These are phyloP conservation scores for Plasmodium malariae DNA, from an alignment of 169 alveolate species.

Conservation along the genomic window DNA sequence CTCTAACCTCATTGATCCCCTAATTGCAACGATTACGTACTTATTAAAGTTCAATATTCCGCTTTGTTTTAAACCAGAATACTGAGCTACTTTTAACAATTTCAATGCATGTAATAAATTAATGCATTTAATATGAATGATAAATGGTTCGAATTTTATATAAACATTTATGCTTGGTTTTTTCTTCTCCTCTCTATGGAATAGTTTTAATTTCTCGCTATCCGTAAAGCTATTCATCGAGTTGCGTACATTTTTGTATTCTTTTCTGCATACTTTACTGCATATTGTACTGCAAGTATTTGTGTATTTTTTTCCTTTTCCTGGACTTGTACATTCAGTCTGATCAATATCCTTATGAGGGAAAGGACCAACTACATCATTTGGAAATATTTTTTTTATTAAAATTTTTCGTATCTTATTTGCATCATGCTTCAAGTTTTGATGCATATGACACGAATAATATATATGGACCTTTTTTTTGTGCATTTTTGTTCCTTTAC, in stretches of 20 bases:
- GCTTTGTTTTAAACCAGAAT: slow-evolving; percentile 84
- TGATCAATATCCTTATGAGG: no score
- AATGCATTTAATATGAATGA: slow-evolving; percentile 83
- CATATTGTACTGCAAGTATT: no score
- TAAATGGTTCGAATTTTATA: slow-evolving; percentile 84
- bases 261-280: background rate
- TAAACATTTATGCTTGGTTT: slow-evolving; percentile 19
- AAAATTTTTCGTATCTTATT: slow-evolving; percentile 8
- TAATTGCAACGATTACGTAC: slow-evolving; percentile 78
- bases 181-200: background rate
- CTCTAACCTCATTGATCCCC: slow-evolving; percentile 78
- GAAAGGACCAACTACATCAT: background rate
- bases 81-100: slow-evolving; percentile 78
- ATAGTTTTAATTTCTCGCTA: background rate
- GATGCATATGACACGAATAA: slow-evolving; percentile 55
- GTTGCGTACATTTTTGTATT: background rate
- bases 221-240: background rate
- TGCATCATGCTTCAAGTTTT: slow-evolving; percentile 26
- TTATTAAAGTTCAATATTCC: slow-evolving; percentile 79
- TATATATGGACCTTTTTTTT: slow-evolving; percentile 57
- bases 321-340: no score
- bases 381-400: background rate
- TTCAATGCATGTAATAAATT: slow-evolving; percentile 75
- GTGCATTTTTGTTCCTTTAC: slow-evolving; percentile 20
- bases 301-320: no score